Percentiles rank a stretch among this genome's conserved stretches.
Conservation (phyloP, 176 grass and related monocot species). For the Bromus sterilis region DNA sequence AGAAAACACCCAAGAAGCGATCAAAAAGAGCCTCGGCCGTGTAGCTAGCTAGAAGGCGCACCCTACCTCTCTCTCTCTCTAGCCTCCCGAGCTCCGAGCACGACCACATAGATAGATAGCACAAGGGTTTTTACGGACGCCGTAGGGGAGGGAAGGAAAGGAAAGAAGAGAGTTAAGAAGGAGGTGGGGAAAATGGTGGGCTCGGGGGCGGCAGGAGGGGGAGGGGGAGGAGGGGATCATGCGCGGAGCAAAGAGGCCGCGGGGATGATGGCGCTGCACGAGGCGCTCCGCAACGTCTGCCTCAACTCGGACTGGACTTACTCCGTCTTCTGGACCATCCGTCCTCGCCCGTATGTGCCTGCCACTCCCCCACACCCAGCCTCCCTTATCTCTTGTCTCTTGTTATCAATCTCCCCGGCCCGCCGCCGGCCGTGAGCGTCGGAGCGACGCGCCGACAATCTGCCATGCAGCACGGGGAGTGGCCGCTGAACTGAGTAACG, state of each 20-base stretch:
- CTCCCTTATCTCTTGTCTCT: not conserved
- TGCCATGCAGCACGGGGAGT: not conserved
- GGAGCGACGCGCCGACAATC: not conserved
- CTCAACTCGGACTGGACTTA: constrained; percentile 97
- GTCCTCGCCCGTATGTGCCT: constrained; percentile 72
- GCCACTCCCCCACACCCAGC: not conserved
- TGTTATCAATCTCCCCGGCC: not conserved
- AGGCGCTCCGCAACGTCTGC: constrained; percentile 91
- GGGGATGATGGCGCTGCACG: constrained; percentile 98
- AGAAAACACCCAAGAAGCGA: constrained; percentile 30
- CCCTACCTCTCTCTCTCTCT: constrained; percentile 6
- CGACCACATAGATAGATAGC: not conserved
- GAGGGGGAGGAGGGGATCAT: constrained; percentile 48
- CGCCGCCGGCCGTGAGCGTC: not conserved
- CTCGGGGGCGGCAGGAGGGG: constrained; percentile 46
- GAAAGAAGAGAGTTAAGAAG: not conserved
- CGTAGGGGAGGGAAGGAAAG: not conserved
- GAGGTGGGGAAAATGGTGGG: constrained; percentile 75
- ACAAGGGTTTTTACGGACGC: constrained; percentile 12
- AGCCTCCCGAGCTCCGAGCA: not conserved
- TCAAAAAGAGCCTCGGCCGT: constrained; percentile 28
- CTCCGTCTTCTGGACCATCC: constrained; percentile 99
- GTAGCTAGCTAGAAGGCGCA: constrained; percentile 2
- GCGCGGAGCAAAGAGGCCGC: constrained; percentile 93
- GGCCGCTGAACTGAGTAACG: not conserved